These are phyloP conservation scores for Amanita phalloides DNA, from an alignment of 768 basidiomycete species.

Conservation along the genomic window DNA sequence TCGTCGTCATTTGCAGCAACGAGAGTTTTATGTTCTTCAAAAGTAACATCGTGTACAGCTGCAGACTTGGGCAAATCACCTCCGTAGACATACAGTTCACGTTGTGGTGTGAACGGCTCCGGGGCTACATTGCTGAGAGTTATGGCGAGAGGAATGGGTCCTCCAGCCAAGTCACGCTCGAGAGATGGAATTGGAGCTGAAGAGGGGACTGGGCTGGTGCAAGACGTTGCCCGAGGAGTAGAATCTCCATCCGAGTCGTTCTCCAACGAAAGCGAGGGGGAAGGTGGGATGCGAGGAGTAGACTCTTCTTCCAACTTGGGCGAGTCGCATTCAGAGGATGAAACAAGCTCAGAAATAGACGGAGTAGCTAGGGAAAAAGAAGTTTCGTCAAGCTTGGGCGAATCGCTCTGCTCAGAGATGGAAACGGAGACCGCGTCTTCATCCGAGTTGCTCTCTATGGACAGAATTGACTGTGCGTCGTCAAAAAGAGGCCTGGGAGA, in stretches of 20 bases:
- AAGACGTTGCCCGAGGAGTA: background rate
- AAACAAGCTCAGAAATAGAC: background rate
- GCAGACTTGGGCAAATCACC: background rate
- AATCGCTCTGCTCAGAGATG: background rate
- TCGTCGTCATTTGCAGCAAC: background rate
- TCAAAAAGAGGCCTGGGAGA: background rate
- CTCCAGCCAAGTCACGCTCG: background rate
- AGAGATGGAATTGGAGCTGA: background rate
- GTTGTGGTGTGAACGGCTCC: too few species aligned
- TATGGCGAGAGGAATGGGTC: background rate
- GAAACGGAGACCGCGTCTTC: background rate
- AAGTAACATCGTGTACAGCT: background rate
- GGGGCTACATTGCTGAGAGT: background rate
- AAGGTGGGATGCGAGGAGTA: background rate
- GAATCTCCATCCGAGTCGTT: background rate
- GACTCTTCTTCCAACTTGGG: background rate
- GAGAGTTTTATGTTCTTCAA: background rate
- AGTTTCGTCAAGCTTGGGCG: background rate
- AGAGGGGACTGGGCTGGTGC: background rate
- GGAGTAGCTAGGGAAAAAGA: too few species aligned
- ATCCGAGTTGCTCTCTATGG: too few species aligned
- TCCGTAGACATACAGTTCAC: too few species aligned
- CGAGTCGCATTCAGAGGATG: background rate
- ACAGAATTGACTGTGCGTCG: background rate
- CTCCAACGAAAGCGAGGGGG: background rate